Percentiles rank a stretch among this genome's conserved stretches.
Evolutionary conservation across 1,139 yeast species (phyloP).

Genomic region (Torulaspora pretoriensis): DNA sequence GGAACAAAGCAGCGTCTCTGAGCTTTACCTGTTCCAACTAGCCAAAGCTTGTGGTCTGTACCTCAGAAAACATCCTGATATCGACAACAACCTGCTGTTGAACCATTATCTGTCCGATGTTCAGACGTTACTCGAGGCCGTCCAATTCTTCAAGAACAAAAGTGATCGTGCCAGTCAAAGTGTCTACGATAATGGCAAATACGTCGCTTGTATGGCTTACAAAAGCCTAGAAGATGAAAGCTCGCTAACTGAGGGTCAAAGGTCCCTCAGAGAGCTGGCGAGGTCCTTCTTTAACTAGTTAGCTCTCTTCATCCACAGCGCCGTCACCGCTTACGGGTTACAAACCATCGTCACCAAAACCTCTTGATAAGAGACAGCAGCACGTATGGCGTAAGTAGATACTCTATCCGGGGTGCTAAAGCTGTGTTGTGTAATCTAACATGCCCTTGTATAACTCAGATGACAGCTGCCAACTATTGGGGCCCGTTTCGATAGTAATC

Average conservation of each 20-base stretch:
- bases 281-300: neutral
- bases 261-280: constrained; percentile 2
- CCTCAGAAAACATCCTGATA: constrained; percentile 12
- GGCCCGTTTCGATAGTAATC: constrained; percentile 64
- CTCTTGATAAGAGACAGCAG: neutral
- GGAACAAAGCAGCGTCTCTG: constrained; percentile 13
- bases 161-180: constrained; percentile 27
- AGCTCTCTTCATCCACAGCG: neutral
- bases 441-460: constrained; percentile 7
- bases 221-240: constrained; percentile 8
- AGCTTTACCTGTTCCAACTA: constrained; percentile 28
- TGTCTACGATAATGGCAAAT: constrained; percentile 30
- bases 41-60: constrained; percentile 34
- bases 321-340: neutral
- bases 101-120: constrained; percentile 11
- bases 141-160: constrained; percentile 18
- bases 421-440: neutral
- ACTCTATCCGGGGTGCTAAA: no score
- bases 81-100: constrained; percentile 1
- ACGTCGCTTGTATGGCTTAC: constrained; percentile 28
- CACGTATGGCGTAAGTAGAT: neutral
- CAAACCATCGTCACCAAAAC: neutral
- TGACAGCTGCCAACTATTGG: constrained; percentile 56
- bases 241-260: neutral
- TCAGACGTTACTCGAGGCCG: constrained; percentile 16